Percentiles rank a stretch among this genome's conserved stretches.
These are phyloP conservation scores for Tricholoma furcatifolium DNA, from an alignment of 768 basidiomycete genomes.

Conservation along the genomic window DNA sequence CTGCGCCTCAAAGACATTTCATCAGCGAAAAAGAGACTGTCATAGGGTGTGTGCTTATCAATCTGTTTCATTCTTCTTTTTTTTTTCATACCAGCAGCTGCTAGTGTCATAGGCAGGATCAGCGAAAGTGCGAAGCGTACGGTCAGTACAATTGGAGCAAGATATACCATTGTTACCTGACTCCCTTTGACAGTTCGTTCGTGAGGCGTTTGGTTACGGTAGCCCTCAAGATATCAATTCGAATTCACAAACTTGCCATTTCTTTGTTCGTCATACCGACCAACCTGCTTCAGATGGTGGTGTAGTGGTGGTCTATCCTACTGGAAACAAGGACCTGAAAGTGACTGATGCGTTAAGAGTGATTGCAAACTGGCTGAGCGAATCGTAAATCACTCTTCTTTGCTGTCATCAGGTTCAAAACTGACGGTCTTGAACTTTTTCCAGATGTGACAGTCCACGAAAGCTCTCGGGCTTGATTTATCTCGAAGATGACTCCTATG, in stretches of 20 bases:
- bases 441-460: constrained; percentile 1
- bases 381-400: constrained; percentile 6
- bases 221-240: neutral
- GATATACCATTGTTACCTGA: no score
- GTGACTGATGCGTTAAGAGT: constrained; percentile 5
- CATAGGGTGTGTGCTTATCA: no score
- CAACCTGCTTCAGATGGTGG: neutral
- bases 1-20: neutral
- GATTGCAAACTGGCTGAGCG: constrained; percentile 8
- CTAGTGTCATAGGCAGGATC: no score
- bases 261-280: neutral
- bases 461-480: constrained; percentile 15
- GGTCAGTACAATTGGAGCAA: no score
- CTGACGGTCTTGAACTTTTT: neutral
- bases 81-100: no score
- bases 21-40: no score
- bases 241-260: neutral
- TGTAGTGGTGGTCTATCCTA: constrained; percentile 8
- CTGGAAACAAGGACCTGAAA: constrained; percentile 6
- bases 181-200: constrained; percentile 2
- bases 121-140: no score
- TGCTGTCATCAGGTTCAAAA: neutral
- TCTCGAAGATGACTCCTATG: constrained; percentile 5
- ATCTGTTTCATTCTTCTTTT: no score
- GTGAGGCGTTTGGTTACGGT: neutral